Base-by-base conservation (phyloP, 1,284 basidiomycete species). In the Earliella scabrosa region DNA sequence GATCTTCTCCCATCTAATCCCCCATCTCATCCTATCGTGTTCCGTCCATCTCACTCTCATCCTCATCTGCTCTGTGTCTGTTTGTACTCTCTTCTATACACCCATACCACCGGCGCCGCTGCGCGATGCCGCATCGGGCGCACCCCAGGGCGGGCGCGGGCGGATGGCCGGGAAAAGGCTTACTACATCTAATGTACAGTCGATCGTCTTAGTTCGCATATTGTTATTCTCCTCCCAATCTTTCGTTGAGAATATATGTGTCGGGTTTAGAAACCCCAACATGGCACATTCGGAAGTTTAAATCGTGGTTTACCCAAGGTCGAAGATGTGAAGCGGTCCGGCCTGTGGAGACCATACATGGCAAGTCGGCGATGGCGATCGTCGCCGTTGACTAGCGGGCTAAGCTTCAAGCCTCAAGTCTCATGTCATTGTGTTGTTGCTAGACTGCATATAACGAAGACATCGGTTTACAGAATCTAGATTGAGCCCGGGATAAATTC, bases 141-240 rank as follows among this genome's bases (percentile, higher is more conserved):
- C 21, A 10, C 32, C n/a, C 21, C 31, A 13, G 29, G 29, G 39
- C 39, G 27, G 13, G 48, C 18, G 41, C 14, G 40, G 29, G 48
- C 21, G 39, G n/a, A 27, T 45, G 20, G 16, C 14, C 35, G 34
- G 41, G 34, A 53, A 47, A 44, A 40, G 14, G 34, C 32, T 13
- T 31, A 31, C 29, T 31, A 13, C 29, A 13, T 31, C 31, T 54
- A 48, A 41, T 55, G 47, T 55, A 55, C 29, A n/a, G 32, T 50
- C 31, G 7, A 31, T 40, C 41, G 26, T 50, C n/a, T 20, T 50
- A 50, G 54, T 55, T 55, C 54, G 29, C 48, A 50, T 55, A 55
- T 55, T 55, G 54, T 55, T 55, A 55, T 55, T 55, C 29, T 50
- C 29, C 43, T 46, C 41, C 13, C 20, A 10, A 27, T 50, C 35